Base-by-base conservation (phyloP, 2,329 filamentous ascomycete species). In the Proliferodiscus dingleyae region DNA sequence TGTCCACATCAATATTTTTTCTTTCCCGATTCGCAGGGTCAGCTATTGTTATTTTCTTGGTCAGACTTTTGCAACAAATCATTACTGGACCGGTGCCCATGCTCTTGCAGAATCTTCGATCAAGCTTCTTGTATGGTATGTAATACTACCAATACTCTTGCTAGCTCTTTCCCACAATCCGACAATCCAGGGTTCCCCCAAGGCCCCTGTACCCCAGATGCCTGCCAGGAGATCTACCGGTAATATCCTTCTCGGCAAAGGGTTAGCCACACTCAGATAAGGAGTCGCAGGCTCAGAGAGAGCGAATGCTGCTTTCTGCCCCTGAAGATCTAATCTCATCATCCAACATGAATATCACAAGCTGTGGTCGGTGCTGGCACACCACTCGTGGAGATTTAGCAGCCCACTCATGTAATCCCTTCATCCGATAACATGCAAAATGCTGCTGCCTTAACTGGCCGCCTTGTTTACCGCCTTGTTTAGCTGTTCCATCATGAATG, bases 171-270 rank as follows among this genome's bases (percentile, higher is more conserved):
- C 24, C 11, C 18, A 11, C 18, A 34, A 19, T 9, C 7, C 32
- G 0, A 16, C 10, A 21, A 11, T 9, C 10, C 32, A 11, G 11
- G 19, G 10, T 2, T 16, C 8, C n/a, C 32, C 32, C 32, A 8
- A 16, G 16, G 29, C 15, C 16, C 32, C 34, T 7, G 19, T 10
- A 37, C 10, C n/a, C 10, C 23, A 37, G 19, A 19, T 4, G 5
- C 10, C 5, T 37, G 18, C 19, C 19, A 11, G 21, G 9, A 19
- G 7, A 26, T 39, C 16, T 38, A 38, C 36, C 47, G 37, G 43
- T 23, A 42, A 46, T 48, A 37, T 42, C 39, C 43, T 26, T 36
- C 24, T 41, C 44, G 23, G 29, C 42, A 32, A 41, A 39, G 33
- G 42, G 22, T 30, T n/a, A 19, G 19, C 15, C n/a, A 11, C 30